phyloP scores from a whole-genome alignment of 2,329 filamentous ascomycete genomes.

The Fusarium phyllophilum region DNA sequence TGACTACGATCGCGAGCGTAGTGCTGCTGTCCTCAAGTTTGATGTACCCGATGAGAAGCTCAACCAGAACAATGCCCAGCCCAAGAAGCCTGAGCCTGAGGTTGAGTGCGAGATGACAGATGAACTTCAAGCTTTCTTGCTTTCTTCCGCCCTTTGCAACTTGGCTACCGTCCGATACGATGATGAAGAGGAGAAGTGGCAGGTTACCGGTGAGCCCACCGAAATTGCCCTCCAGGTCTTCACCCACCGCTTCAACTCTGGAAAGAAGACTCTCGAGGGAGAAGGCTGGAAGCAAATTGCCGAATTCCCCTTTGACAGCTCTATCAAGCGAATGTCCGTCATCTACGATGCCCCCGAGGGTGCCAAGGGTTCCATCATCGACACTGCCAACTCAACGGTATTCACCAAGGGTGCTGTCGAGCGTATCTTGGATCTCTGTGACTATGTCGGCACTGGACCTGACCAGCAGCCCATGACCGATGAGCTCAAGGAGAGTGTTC shows the following conservation, averaged over 20 bases:
- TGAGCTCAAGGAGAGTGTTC: constrained; percentile 60
- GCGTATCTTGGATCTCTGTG: constrained; percentile 67
- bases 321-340: constrained; percentile 83
- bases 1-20: constrained; percentile 70
- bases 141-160: constrained; percentile 72
- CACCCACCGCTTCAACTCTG: constrained; percentile 71
- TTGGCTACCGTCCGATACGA: constrained; percentile 68
- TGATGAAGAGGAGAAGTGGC: constrained; percentile 67
- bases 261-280: constrained; percentile 63
- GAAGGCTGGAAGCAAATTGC: constrained; percentile 71
- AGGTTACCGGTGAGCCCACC: constrained; percentile 76
- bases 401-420: constrained; percentile 73
- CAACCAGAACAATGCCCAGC: constrained; percentile 48
- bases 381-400: constrained; percentile 60
- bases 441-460: constrained; percentile 56
- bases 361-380: constrained; percentile 52
- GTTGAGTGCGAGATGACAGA: constrained; percentile 59
- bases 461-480: constrained; percentile 59
- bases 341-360: constrained; percentile 66
- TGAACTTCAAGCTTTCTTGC: constrained; percentile 61
- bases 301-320: constrained; percentile 83
- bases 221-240: constrained; percentile 83
- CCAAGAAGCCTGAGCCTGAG: constrained; percentile 44
- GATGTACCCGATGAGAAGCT: constrained; percentile 69
- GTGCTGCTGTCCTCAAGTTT: constrained; percentile 68